These are phyloP conservation scores for Bryum argenteum DNA, from an alignment of 225 moss, liverwort and hornwort genomes.

Conservation along the genomic window DNA sequence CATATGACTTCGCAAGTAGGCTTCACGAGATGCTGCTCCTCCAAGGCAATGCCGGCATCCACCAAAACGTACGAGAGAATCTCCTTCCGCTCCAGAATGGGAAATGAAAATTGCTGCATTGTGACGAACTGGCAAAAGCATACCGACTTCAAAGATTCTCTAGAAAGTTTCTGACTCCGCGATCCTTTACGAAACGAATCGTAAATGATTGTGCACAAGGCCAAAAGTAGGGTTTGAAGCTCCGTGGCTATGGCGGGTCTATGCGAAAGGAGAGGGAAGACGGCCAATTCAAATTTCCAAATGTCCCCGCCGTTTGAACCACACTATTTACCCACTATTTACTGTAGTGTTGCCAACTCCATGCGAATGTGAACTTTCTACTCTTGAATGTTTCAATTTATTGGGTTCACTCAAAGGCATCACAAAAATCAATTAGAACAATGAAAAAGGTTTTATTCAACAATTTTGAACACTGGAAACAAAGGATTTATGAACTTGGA, in stretches of 20 bases:
- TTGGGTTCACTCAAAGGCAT: no score
- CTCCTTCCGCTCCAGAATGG: slow-evolving; percentile 45
- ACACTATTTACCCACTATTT: no score
- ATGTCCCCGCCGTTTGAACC: no score
- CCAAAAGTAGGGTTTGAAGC: slow-evolving; percentile 10
- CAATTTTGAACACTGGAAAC: no score
- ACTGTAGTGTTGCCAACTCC: no score
- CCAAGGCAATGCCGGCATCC: slow-evolving; percentile 50
- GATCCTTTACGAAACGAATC: neutral
- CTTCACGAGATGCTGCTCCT: slow-evolving; percentile 69
- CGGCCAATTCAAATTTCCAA: slow-evolving; percentile 22
- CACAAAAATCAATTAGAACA: no score
- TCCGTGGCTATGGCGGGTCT: slow-evolving; percentile 8
- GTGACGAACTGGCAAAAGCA: slow-evolving; percentile 17
- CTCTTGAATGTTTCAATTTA: no score
- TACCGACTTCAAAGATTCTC: slow-evolving; percentile 6
- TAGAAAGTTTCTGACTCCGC: no score
- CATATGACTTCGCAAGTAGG: slow-evolving; percentile 67
- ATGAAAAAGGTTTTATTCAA: no score
- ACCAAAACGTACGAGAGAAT: slow-evolving; percentile 42
- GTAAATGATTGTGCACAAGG: neutral
- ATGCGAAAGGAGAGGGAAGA: slow-evolving; percentile 8
- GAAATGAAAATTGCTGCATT: slow-evolving; percentile 52
- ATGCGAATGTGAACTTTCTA: no score
- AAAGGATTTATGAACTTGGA: no score